A percentile compares a stretch with the other conserved stretches of the same genome.
These are phyloP conservation scores for Avena atlantica DNA, from an alignment of 176 grass and related monocot species.

Conservation along the genomic window DNA sequence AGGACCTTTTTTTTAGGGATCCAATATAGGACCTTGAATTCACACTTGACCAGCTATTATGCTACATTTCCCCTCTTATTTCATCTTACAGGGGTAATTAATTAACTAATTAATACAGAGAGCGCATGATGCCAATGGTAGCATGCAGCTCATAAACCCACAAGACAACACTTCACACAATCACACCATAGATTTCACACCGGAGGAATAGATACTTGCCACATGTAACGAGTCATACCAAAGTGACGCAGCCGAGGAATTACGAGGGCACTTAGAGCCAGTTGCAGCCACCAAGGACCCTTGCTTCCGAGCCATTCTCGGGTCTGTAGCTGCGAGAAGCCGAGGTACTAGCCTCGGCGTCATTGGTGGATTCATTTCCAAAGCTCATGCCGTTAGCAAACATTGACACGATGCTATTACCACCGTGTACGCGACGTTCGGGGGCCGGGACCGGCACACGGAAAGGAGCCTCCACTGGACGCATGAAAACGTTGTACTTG, in stretches of 20 bases:
- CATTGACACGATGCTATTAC: constrained; percentile 49
- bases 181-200: constrained; percentile 24
- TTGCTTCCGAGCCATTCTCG: not conserved
- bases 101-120: not conserved
- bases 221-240: not conserved
- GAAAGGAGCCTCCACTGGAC: not conserved
- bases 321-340: constrained; percentile 33
- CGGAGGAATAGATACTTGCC: not conserved
- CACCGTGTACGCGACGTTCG: constrained; percentile 78
- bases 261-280: constrained; percentile 46
- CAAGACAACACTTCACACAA: constrained; percentile 27
- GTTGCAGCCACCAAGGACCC: not conserved
- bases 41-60: constrained; percentile 27
- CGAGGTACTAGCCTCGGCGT: not conserved
- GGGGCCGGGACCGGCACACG: not conserved
- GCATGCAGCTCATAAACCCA: not conserved
- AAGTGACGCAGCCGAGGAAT: not conserved
- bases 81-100: constrained; percentile 16
- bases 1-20: not conserved
- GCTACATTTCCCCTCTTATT: constrained; percentile 40
- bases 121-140: not conserved
- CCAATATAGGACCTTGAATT: constrained; percentile 3
- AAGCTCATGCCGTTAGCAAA: constrained; percentile 45
- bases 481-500: constrained; percentile 35
- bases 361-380: constrained; percentile 16